Base-by-base conservation (phyloP, 1,139 yeast genomes). In the Yamadazyma kanchanaburiensis region DNA sequence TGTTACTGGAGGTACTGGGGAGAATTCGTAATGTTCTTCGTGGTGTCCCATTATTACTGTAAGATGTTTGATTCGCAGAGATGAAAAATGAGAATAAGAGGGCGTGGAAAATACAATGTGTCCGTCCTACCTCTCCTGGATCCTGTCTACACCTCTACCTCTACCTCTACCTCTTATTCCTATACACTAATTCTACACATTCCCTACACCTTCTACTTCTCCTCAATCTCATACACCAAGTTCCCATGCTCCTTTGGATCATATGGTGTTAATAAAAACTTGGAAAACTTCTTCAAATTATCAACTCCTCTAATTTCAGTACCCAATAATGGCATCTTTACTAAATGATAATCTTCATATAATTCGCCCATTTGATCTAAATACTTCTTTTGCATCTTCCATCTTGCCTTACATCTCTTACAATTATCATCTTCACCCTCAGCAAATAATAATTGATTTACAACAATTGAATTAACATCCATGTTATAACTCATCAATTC, bases 341-440 rank as follows among this genome's bases (percentile, higher is more conserved):
- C 94, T 46, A 91, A 72, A 53, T 91, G 96, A 68, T 91, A 91
- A 59, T 91, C 97, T 53, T 83, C 94, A 51, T 91, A 91, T 38
- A 91, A 71, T 57, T 91, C 98, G 43, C 74, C 84, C 80, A 91
- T 89, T 65, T 91, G 97, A 50, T 83, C 94, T 51, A 89, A 70
- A 53, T 91, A 91, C 61, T 91, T 91, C 62, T 74, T 82, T 63
- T 91, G 98, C 95, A 91, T 88, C 63, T 85, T 84, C 80, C 94
- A 80, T 62, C 98, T 83, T 11, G 95, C 77, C 41, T 74, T 81
- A 61, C 98, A 91, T 60, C 96, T 81, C 53, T 79, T 83, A 63
- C 98, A 91, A 22, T 60, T 57, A 42, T 75, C 71, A 39, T 77
- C 80, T 39, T 77, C 80, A 41, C 74, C 80, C 31, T 80, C 88